A percentile compares a stretch with the other conserved stretches of the same genome.
phyloP scores from a whole-genome alignment of 2,329 filamentous ascomycete species.

The Sclerotinia minor region DNA sequence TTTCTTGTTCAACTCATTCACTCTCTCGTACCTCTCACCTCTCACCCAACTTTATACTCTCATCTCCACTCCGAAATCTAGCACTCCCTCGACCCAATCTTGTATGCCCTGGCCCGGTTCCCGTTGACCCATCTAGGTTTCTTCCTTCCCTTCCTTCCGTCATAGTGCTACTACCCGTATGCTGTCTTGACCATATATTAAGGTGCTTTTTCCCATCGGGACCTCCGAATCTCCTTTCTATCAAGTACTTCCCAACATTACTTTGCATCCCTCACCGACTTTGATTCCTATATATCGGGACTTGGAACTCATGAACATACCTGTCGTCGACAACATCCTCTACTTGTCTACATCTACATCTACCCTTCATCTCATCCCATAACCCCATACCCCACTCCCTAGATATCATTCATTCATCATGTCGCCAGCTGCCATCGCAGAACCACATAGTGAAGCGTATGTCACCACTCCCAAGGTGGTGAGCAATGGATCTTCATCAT shows the following conservation, averaged over 20 bases:
- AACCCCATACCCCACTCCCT: neutral
- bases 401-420: slow-evolving; percentile 14
- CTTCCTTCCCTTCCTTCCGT: slow-evolving; percentile 20
- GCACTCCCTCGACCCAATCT: slow-evolving; percentile 17
- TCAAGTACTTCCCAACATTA: neutral
- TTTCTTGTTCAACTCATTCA: slow-evolving; percentile 17
- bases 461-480: neutral
- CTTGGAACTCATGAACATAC: slow-evolving; percentile 8
- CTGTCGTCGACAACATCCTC: slow-evolving; percentile 7
- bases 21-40: slow-evolving; percentile 20
- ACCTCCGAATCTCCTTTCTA: slow-evolving; percentile 12
- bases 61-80: slow-evolving; percentile 22
- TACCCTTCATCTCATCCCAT: neutral
- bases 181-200: slow-evolving; percentile 21
- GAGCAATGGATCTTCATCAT: slow-evolving; percentile 8
- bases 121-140: slow-evolving; percentile 15
- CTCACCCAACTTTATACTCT: slow-evolving; percentile 20
- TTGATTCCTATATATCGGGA: slow-evolving; percentile 9
- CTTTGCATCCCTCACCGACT: slow-evolving; percentile 9
- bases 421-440: slow-evolving; percentile 24
- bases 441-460: slow-evolving; percentile 12
- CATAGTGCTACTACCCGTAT: slow-evolving; percentile 20
- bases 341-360: slow-evolving; percentile 11
- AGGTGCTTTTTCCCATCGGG: neutral
- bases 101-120: slow-evolving; percentile 21